These are phyloP conservation scores for Senna tora DNA, from an alignment of 306 rosid genomes.

Conservation along the genomic window DNA sequence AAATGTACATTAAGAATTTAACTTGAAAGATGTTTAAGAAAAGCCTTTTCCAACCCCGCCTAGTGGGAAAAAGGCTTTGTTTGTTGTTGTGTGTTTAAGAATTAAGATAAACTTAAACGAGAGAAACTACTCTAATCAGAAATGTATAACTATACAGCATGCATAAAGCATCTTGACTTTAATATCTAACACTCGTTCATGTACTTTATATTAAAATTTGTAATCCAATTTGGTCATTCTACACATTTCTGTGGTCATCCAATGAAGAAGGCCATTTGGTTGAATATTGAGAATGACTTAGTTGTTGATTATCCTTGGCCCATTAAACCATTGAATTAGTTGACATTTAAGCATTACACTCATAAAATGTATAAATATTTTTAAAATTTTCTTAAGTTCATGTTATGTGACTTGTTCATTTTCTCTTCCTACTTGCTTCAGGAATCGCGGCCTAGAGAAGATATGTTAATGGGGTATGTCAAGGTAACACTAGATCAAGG, in stretches of 20 bases:
- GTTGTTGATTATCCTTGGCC: conserved; percentile 14
- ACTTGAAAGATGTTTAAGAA: conserved; percentile 29
- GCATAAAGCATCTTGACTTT: conserved; percentile 15
- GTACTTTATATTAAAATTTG: conserved; percentile 19
- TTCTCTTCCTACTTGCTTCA: conserved; percentile 43
- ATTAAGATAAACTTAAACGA: conserved; percentile 17
- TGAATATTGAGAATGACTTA: conserved; percentile 11
- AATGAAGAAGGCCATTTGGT: background rate
- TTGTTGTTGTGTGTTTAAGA: no score
- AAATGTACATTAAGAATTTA: background rate
- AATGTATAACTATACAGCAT: conserved; percentile 21
- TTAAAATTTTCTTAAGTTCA: conserved; percentile 9
- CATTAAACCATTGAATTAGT: background rate
- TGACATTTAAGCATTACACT: conserved; percentile 13
- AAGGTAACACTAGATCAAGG: conserved; percentile 66
- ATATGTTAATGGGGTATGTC: conserved; percentile 59
- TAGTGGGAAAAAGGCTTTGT: no score
- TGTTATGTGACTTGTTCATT: conserved; percentile 15
- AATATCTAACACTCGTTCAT: conserved; percentile 8
- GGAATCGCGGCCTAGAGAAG: conserved; percentile 97
- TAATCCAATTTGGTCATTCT: conserved; percentile 17
- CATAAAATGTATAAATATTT: background rate
- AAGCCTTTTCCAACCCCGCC: no score
- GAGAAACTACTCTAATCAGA: conserved; percentile 8
- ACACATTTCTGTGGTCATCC: conserved; percentile 10